These are phyloP conservation scores for Colletotrichum eremochloae DNA, from an alignment of 2,329 filamentous ascomycete genomes.

Conservation along the genomic window DNA sequence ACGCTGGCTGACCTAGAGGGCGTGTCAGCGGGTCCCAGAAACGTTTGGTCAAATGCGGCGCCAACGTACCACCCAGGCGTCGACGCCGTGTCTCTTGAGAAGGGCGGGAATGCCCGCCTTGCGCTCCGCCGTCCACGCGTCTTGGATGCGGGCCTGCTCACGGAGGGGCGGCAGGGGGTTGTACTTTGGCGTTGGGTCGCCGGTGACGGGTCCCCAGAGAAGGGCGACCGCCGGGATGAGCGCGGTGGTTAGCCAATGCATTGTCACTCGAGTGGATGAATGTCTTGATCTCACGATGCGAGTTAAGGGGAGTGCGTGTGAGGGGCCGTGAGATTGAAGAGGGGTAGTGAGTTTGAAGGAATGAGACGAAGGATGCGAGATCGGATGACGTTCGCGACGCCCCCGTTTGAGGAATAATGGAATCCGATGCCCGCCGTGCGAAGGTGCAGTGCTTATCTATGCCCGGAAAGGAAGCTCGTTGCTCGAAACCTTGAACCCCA, in stretches of 20 bases:
- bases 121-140: constrained; percentile 60
- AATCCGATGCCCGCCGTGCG: neutral
- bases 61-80: constrained; percentile 61
- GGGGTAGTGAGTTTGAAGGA: neutral
- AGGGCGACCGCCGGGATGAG: constrained; percentile 24
- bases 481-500: constrained; percentile 22
- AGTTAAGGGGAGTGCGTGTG: neutral
- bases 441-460: constrained; percentile 21
- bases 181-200: constrained; percentile 45
- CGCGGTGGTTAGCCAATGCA: constrained; percentile 30
- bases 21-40: neutral
- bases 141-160: constrained; percentile 58
- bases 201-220: constrained; percentile 7
- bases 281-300: neutral
- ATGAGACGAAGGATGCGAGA: constrained; percentile 24
- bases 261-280: neutral
- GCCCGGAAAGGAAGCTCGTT: constrained; percentile 37
- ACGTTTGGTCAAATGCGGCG: neutral
- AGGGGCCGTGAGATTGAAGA: neutral
- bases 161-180: constrained; percentile 57
- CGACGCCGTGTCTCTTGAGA: constrained; percentile 59
- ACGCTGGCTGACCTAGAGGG: constrained; percentile 60
- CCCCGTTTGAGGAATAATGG: constrained; percentile 25
- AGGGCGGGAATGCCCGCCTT: constrained; percentile 56
- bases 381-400: constrained; percentile 28